These are phyloP conservation scores for Clathrus columnatus DNA, from an alignment of 768 basidiomycete genomes.

Conservation along the genomic window DNA sequence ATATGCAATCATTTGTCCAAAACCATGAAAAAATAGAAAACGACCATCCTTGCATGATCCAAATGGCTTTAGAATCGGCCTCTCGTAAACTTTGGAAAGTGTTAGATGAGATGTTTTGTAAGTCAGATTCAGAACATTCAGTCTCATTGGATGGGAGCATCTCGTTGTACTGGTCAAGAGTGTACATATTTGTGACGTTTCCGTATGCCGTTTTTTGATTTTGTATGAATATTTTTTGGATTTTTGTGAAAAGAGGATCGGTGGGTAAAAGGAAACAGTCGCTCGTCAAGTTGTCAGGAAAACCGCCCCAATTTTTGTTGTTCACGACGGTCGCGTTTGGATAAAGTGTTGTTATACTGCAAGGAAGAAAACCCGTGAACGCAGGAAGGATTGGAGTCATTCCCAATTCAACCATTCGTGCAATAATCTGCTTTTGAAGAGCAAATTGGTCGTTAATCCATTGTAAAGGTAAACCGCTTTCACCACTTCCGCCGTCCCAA, in stretches of 20 bases:
- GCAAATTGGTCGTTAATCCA: constrained; percentile 32
- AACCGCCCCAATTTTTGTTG: constrained; percentile 28
- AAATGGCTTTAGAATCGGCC: constrained; percentile 31
- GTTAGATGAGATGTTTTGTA: constrained; percentile 24
- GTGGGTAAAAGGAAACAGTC: constrained; percentile 34
- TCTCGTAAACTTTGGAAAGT: constrained; percentile 30
- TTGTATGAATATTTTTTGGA: constrained; percentile 31
- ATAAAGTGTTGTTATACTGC: constrained; percentile 21
- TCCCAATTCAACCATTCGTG: constrained; percentile 32
- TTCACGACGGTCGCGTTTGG: constrained; percentile 28
- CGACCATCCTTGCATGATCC: constrained; percentile 38
- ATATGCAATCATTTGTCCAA: constrained; percentile 32
- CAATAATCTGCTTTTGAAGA: constrained; percentile 28
- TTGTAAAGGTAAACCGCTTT: constrained; percentile 24
- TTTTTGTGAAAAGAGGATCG: constrained; percentile 27
- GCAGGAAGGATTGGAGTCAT: constrained; percentile 36
- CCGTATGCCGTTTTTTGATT: constrained; percentile 32
- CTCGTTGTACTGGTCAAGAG: constrained; percentile 39
- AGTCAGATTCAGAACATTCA: constrained; percentile 26
- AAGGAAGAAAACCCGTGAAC: constrained; percentile 35
- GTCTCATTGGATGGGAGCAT: constrained; percentile 28
- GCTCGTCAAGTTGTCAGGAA: constrained; percentile 26
- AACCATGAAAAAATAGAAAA: constrained; percentile 28
- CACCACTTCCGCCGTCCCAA: too few relatives aligned
- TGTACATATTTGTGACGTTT: constrained; percentile 32